A percentile compares a stretch with the other conserved stretches of the same genome.
Conservation (phyloP, 108 stramenopile genomes). For the Nitzschia palea region DNA sequence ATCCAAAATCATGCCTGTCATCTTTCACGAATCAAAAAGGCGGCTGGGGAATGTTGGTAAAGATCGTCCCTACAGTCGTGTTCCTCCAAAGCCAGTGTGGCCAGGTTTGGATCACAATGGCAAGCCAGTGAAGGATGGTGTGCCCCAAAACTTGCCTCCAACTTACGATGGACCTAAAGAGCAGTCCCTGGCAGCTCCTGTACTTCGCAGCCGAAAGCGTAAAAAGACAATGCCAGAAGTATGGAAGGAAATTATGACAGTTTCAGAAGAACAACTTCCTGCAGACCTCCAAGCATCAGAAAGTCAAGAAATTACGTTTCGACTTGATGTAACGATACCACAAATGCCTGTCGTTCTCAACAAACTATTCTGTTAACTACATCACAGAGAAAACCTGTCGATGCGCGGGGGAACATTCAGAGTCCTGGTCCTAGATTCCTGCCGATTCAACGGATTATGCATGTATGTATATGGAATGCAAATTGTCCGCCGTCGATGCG, state of each 20-base stretch:
- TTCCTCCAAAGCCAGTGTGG: slow-evolving; percentile 1
- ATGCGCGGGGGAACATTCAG: slow-evolving; percentile 42
- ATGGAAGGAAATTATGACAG: neutral
- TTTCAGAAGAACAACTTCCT: neutral
- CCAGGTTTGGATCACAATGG: slow-evolving; percentile 5
- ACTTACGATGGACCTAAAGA: neutral
- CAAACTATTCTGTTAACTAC: no score
- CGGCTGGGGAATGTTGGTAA: neutral
- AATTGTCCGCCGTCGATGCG: no score
- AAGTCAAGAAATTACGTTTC: no score
- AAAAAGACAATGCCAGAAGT: neutral
- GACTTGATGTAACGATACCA: no score
- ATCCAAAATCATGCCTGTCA: neutral
- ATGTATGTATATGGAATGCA: no score
- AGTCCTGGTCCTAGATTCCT: slow-evolving; percentile 62
- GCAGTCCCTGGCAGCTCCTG: no score
- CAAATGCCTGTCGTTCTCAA: no score
- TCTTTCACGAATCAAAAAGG: neutral
- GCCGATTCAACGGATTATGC: slow-evolving; percentile 64
- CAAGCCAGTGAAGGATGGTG: neutral
- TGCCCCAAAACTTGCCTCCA: neutral
- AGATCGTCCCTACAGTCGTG: neutral
- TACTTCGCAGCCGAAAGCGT: neutral
- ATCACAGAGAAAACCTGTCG: no score
- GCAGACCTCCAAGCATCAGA: neutral